phyloP scores from a whole-genome alignment of 306 rosid species.

The Malus sieversii region DNA sequence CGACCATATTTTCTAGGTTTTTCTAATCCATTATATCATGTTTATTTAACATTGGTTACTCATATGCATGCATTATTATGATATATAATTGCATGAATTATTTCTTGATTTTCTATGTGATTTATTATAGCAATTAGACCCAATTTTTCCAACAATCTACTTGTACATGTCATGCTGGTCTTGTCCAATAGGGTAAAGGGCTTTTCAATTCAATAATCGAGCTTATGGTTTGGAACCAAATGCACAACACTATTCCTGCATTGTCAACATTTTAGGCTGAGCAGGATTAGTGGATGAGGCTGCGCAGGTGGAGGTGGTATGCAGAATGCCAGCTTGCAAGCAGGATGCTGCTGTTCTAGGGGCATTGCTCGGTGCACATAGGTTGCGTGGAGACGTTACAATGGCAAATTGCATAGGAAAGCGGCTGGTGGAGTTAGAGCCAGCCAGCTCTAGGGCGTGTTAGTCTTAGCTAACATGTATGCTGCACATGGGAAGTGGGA shows the following conservation, averaged over 20 bases:
- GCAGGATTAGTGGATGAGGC: conserved; percentile 40
- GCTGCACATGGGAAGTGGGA: conserved; percentile 38
- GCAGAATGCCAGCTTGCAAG: conserved; percentile 30
- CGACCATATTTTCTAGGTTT: too few species aligned
- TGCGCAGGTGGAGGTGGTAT: conserved; percentile 17
- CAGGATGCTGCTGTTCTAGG: conserved; percentile 38
- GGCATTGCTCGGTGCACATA: conserved; percentile 43
- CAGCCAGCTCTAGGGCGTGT: conserved; percentile 29
- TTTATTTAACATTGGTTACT: too few species aligned
- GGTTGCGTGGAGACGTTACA: conserved; percentile 25
- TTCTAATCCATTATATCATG: too few species aligned
- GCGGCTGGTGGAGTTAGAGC: conserved; percentile 31
- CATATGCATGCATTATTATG: too few species aligned
- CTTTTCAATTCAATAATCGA: conserved; percentile 30
- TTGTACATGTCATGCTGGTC: conserved; percentile 39
- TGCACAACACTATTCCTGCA: conserved; percentile 34
- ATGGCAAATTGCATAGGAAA: conserved; percentile 23
- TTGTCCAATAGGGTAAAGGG: conserved; percentile 38
- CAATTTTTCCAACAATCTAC: neutral
- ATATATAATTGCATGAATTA: too few species aligned
- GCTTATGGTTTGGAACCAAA: conserved; percentile 27
- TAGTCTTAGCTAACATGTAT: conserved; percentile 35
- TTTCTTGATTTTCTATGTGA: too few species aligned
- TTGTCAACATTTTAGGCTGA: conserved; percentile 35
- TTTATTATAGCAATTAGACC: too few species aligned